These are phyloP conservation scores for Pseudogymnoascus sp. DNA, from an alignment of 2,329 filamentous ascomycete species.

Conservation along the genomic window DNA sequence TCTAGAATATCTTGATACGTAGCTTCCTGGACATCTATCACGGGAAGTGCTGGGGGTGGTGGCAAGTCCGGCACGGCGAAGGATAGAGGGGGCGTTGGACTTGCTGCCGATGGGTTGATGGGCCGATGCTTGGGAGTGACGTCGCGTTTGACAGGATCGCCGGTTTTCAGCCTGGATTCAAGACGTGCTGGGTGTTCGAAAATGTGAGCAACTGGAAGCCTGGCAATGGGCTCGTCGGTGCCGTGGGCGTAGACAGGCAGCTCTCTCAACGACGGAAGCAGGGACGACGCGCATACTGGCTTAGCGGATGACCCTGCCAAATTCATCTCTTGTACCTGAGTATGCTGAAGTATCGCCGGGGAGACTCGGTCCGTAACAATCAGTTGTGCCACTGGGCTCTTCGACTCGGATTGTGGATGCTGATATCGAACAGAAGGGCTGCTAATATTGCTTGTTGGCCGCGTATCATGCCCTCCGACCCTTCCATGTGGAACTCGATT, in stretches of 20 bases:
- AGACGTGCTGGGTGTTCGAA: background rate
- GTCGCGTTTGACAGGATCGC: background rate
- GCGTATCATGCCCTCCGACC: background rate
- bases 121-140: background rate
- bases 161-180: background rate
- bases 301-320: background rate
- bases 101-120: background rate
- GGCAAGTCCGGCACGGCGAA: background rate
- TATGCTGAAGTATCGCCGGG: background rate
- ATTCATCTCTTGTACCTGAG: background rate
- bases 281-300: background rate
- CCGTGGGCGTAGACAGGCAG: background rate
- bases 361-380: background rate
- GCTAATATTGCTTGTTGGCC: background rate
- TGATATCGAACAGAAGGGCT: background rate
- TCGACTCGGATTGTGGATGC: background rate
- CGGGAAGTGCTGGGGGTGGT: background rate
- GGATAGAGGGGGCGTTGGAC: background rate
- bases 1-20: slow-evolving; percentile 45
- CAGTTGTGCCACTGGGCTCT: background rate
- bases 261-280: background rate
- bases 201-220: background rate
- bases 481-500: background rate
- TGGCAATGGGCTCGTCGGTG: background rate
- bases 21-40: slow-evolving; percentile 25